Evolutionary conservation across 108 stramenopile genomes (phyloP), one percentile per base, ranked within the genome.

Genomic region (Cyclostephanos tholiformis): DNA sequence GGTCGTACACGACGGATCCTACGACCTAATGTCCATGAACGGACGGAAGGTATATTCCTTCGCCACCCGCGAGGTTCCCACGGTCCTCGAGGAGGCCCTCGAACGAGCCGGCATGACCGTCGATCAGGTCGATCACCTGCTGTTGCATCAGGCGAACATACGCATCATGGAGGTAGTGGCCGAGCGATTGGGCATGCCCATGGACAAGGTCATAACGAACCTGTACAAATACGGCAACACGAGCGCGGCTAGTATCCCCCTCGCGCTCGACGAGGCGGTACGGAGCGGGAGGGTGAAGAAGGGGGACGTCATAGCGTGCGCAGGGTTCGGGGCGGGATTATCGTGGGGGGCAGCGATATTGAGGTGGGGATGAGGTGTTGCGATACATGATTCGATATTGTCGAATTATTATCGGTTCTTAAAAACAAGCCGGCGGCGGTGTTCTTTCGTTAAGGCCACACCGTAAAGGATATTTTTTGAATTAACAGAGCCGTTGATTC

Each of bases 311-410:
- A 92, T 99, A 74, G 98, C 96, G 0, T 94, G 93, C 83, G 91
- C 97, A 35, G 98, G 98, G n/a, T 99, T 99, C 65, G 98, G 97
- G 50, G 98, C 98, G 6, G 98, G 98, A 20, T 85, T 99, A 49
- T 91, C 91, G 23, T 99, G 98, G 98, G 98, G 98, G 10, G 85
- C 96, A 10, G 95, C 96, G 39, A 93, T 99, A 52, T 76, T 99
- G 75, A 85, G 79, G 86, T 99, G 97, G 98, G 92, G 88, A 53
- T 82, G 59, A 75, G n/a, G n/a, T n/a, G n/a, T n/a, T n/a, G n/a
- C n/a, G n/a, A n/a, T n/a, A n/a, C n/a, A n/a, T n/a, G n/a, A n/a
- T n/a, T n/a, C n/a, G n/a, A n/a, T n/a, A n/a, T n/a, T n/a, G n/a
- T n/a, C n/a, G n/a, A n/a, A n/a, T n/a, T n/a, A n/a, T n/a, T n/a